Conservation (phyloP, 164 flowering plant species). For the Dillenia turbinata region DNA sequence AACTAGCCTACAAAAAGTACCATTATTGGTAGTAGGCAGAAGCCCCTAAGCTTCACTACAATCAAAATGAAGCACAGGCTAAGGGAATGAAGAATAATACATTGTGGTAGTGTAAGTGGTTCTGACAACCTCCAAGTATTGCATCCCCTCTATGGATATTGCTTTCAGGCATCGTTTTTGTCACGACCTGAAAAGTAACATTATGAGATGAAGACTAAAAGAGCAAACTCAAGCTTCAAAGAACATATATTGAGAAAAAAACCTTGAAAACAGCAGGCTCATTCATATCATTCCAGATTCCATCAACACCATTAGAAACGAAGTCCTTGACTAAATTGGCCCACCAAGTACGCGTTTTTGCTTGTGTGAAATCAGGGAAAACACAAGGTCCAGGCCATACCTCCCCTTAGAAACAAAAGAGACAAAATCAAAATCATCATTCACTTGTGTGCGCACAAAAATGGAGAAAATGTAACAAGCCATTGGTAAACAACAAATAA, state of each 20-base stretch:
- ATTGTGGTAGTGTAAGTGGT: constrained; percentile 85
- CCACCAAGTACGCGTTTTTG: constrained; percentile 91
- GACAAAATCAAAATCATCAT: not conserved
- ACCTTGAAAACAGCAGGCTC: constrained; percentile 97
- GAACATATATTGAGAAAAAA: not conserved
- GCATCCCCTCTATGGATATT: constrained; percentile 83
- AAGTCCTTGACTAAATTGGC: constrained; percentile 80
- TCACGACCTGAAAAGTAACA: constrained; percentile 46
- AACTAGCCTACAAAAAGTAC: no score
- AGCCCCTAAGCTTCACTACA: not conserved
- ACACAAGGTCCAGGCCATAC: constrained; percentile 99
- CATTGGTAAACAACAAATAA: not conserved
- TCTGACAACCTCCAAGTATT: constrained; percentile 81
- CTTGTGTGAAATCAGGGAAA: constrained; percentile 88
- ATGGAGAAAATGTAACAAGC: not conserved
- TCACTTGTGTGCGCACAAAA: not conserved
- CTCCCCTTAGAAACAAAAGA: constrained; percentile 45
- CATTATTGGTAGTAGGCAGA: no score
- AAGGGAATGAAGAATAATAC: constrained; percentile 30
- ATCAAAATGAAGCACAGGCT: constrained; percentile 8
- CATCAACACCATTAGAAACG: constrained; percentile 85
- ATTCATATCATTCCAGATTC: constrained; percentile 99
- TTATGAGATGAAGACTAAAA: constrained; percentile 1
- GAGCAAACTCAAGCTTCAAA: not conserved
- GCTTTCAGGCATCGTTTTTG: constrained; percentile 96